Conservation (phyloP, 2,329 filamentous ascomycete genomes). For the Aspergillus amoenus region DNA sequence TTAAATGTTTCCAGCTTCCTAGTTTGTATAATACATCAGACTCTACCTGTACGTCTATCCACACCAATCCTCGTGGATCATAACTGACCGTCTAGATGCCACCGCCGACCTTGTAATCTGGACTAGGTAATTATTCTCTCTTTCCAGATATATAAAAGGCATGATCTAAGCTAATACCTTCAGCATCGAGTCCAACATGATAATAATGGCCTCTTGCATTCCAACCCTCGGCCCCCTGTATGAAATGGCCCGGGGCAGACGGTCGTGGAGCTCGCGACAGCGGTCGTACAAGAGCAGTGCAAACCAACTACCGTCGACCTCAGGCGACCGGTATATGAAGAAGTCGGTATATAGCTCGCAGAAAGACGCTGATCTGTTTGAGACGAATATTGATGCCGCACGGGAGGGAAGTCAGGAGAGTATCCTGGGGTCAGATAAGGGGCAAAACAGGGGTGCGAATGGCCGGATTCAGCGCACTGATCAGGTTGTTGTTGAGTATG, state of each 20-base stretch:
- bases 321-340: not conserved
- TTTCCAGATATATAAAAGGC: no score
- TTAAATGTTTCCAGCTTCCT: constrained; percentile 33
- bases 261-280: constrained; percentile 9
- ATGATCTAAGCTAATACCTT: no score
- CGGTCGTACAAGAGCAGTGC: constrained; percentile 16
- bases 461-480: constrained; percentile 23
- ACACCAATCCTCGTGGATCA: no score
- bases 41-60: constrained; percentile 25
- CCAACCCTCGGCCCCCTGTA: constrained; percentile 33
- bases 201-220: constrained; percentile 38
- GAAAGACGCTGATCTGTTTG: constrained; percentile 5
- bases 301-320: not conserved
- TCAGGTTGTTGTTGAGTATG: constrained; percentile 22
- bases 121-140: constrained; percentile 49
- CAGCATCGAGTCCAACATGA: constrained; percentile 33
- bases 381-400: not conserved
- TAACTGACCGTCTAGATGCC: constrained; percentile 24
- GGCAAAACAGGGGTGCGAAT: not conserved
- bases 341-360: not conserved
- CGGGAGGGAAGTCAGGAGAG: constrained; percentile 18
- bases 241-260: constrained; percentile 24
- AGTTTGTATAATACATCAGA: constrained; percentile 27
- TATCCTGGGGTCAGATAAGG: constrained; percentile 11
- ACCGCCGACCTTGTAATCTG: constrained; percentile 48